These are phyloP conservation scores for Fraxinus cuspidata DNA, from an alignment of 257 asterid species.

Conservation along the genomic window DNA sequence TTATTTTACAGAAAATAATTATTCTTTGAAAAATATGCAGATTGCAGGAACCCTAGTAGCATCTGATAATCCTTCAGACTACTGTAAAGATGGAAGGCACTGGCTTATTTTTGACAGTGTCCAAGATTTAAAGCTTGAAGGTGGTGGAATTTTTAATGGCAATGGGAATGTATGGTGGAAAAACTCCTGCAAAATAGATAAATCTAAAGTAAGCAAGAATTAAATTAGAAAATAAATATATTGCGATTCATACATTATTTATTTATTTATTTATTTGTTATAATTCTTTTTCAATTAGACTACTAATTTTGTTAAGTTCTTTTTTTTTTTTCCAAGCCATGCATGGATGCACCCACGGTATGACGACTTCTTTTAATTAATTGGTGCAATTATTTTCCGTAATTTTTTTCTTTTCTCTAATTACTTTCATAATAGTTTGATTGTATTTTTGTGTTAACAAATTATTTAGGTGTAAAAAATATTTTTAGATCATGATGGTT, in stretches of 20 bases:
- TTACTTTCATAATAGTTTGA: background rate
- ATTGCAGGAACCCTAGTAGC: conserved; percentile 62
- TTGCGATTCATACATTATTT: background rate
- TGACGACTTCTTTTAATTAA: conserved; percentile 22
- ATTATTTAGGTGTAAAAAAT: background rate
- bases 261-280: background rate
- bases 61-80: conserved; percentile 48
- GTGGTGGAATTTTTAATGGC: conserved; percentile 74
- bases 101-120: conserved; percentile 60
- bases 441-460: background rate
- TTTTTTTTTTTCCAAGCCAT: conserved; percentile 43
- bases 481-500: background rate
- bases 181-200: conserved; percentile 72
- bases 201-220: conserved; percentile 33
- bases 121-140: conserved; percentile 52
- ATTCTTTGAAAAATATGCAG: conserved; percentile 31
- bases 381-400: background rate
- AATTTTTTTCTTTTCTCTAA: too few species aligned
- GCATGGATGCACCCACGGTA: conserved; percentile 86
- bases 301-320: background rate
- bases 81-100: conserved; percentile 43
- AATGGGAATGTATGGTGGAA: conserved; percentile 86
- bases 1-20: background rate
- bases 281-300: background rate
- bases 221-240: background rate